Percentiles rank a stretch among this genome's conserved stretches.
These are phyloP conservation scores for Cucurbita moschata DNA, from an alignment of 306 rosid genomes.

Conservation along the genomic window DNA sequence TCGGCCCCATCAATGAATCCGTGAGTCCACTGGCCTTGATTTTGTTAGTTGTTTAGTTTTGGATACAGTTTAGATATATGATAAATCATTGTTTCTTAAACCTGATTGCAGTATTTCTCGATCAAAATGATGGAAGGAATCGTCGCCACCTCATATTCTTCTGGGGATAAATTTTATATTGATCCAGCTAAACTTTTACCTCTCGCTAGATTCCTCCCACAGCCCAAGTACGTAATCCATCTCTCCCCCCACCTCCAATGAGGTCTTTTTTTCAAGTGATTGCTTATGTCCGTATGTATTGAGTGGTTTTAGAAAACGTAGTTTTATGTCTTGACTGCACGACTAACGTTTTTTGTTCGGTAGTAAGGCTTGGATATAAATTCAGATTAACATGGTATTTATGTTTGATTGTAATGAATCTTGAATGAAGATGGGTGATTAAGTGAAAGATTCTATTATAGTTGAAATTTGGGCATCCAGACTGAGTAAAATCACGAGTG, in stretches of 20 bases:
- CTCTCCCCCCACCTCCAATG: background rate
- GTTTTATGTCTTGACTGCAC: background rate
- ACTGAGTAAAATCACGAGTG: background rate
- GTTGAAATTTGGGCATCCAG: background rate
- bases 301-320: background rate
- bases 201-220: constrained; percentile 90
- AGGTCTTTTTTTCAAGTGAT: background rate
- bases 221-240: constrained; percentile 58
- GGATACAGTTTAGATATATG: background rate
- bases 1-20: constrained; percentile 35
- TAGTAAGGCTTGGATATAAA: background rate
- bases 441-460: background rate
- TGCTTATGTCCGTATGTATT: background rate
- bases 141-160: constrained; percentile 63
- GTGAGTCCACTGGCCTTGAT: constrained; percentile 17
- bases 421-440: background rate
- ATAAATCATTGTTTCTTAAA: constrained; percentile 4
- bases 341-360: background rate
- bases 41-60: background rate
- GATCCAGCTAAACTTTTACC: constrained; percentile 91
- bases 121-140: constrained; percentile 91
- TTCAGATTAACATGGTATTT: background rate
- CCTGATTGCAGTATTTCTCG: constrained; percentile 50
- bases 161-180: constrained; percentile 80
- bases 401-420: background rate